Conservation (phyloP, 495 filamentous ascomycete species). For the Aspergillus funiculosus region DNA sequence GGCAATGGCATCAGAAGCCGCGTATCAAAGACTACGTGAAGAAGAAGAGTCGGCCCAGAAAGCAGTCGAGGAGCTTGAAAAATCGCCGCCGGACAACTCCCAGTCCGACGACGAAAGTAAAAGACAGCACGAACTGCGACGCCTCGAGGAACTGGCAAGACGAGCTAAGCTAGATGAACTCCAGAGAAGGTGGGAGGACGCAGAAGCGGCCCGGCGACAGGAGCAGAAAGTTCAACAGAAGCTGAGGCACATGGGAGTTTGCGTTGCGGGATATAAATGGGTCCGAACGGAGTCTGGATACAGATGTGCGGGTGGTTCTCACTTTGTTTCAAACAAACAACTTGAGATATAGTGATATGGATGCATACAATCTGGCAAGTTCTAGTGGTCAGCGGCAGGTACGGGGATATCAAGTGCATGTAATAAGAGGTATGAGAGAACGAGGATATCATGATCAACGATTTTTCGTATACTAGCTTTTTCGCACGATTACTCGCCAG, state of each 20-base stretch:
- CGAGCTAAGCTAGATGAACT: constrained; percentile 26
- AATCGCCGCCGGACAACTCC: constrained; percentile 14
- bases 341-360: not conserved
- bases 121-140: constrained; percentile 30
- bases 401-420: too few species aligned
- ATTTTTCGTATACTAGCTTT: too few species aligned
- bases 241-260: constrained; percentile 45
- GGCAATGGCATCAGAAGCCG: constrained; percentile 20
- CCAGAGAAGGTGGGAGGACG: constrained; percentile 20
- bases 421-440: too few species aligned
- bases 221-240: constrained; percentile 41
- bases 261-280: constrained; percentile 49
- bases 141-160: constrained; percentile 27
- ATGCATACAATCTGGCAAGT: too few species aligned
- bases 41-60: constrained; percentile 12
- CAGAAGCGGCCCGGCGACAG: constrained; percentile 23
- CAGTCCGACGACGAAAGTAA: constrained; percentile 22
- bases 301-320: constrained; percentile 47
- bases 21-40: constrained; percentile 10
- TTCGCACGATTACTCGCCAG: too few species aligned
- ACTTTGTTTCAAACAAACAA: constrained; percentile 23
- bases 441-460: too few species aligned
- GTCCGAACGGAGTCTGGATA: constrained; percentile 48
- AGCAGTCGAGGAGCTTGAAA: not conserved
- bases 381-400: too few species aligned